Conservation (phyloP, 2,329 filamentous ascomycete species). For the Colletotrichum tropicale region DNA sequence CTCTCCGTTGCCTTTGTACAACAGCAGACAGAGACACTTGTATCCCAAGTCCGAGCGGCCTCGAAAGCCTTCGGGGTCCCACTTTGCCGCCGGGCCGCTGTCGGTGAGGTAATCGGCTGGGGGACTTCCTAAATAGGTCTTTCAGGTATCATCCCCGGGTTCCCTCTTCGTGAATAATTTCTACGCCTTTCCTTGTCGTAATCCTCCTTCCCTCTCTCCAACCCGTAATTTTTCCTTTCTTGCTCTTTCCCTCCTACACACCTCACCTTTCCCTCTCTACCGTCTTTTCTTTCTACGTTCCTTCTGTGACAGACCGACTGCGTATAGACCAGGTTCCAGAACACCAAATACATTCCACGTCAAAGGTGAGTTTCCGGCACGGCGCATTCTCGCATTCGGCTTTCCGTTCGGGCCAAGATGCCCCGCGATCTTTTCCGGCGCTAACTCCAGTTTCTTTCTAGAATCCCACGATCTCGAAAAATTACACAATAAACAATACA, state of each 20-base stretch:
- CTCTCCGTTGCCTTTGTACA: background rate
- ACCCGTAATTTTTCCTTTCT: background rate
- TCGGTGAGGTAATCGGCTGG: conserved; percentile 20
- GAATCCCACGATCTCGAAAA: background rate
- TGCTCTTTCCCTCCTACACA: background rate
- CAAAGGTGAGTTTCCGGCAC: background rate
- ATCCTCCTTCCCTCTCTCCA: background rate
- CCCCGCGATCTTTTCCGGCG: background rate
- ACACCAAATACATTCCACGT: background rate
- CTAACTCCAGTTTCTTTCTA: background rate
- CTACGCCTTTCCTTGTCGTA: background rate
- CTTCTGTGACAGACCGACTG: background rate
- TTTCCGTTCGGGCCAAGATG: background rate
- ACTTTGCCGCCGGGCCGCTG: conserved; percentile 17
- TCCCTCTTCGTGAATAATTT: background rate
- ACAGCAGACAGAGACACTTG: background rate
- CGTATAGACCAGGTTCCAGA: background rate
- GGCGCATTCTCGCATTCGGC: background rate
- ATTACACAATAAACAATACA: background rate
- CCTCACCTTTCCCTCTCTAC: background rate
- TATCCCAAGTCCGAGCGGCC: background rate
- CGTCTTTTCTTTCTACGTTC: background rate
- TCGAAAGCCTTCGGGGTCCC: background rate
- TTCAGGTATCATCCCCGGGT: conserved; percentile 21
- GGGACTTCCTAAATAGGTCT: conserved; percentile 17